Base-by-base conservation (phyloP, 768 basidiomycete species). In the Mycena vulgaris region DNA sequence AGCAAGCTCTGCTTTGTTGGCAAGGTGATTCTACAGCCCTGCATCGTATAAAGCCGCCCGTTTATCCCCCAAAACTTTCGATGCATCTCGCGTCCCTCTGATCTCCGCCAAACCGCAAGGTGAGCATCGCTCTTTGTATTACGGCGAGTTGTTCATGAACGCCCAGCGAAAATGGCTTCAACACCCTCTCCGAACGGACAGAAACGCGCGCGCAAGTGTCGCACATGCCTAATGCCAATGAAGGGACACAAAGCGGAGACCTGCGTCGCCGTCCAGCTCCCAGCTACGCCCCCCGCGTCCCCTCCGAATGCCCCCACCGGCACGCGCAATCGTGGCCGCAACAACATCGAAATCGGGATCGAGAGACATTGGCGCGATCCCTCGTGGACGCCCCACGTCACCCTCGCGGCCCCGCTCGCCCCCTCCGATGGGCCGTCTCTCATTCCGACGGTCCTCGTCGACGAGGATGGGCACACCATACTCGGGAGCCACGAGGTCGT, bases 381-480 rank as follows among this genome's bases (percentile, higher is more conserved):
- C 0, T 49, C 68, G 1, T 69, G 71, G 68, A 53, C 48, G 0
- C 68, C 68, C 23, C 55, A 53, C 7, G 60, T 53, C 33, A 31
- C 21, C 11, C 27, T 57, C 28, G 48, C 47, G 21, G 39, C 66
- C 16, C 37, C 31, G n/a, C 42, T 37, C 5, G 30, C 21, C 5
- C 49, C 30, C 21, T 69, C 67, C 17, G n/a, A 57, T 40, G 60
- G 23, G n/a, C 49, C 63, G 10, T 72, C 71, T 6, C 40, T 66
- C 25, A 39, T 67, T 9, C 72, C 72, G 4, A 73, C 72, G 6
- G 72, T 73, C 16, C 65, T 73, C 37, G 72, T 70, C 33, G 72
- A 69, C 23, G 65, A 62, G 11, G 72, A 73, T 62, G 72, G 72
- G 7, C 61, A 73, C 65, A 73, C 72, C 33, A 73, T 73, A 39